These are phyloP conservation scores for Coniochaeta sp. DNA, from an alignment of 2,329 filamentous ascomycete genomes.

Conservation along the genomic window DNA sequence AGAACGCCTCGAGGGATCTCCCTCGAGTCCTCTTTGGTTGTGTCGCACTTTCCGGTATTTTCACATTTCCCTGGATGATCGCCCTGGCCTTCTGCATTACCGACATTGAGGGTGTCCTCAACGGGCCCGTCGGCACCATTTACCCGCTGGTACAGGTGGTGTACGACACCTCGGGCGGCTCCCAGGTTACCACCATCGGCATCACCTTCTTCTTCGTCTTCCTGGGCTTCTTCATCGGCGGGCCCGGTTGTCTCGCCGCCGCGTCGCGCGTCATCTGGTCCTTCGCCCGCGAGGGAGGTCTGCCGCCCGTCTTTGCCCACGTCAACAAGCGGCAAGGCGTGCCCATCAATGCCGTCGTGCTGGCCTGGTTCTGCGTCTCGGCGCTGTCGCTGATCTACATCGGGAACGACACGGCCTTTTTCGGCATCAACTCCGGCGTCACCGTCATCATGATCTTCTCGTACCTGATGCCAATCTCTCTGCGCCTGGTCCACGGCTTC, in stretches of 20 bases:
- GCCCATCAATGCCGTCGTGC: background rate
- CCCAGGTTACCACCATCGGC: background rate
- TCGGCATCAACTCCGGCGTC: slow-evolving; percentile 8
- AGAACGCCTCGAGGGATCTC: background rate
- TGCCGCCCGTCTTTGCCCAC: slow-evolving; percentile 5
- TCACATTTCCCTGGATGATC: background rate
- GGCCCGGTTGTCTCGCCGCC: slow-evolving; percentile 9
- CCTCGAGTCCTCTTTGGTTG: background rate
- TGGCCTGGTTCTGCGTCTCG: background rate
- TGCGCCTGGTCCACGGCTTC: no score
- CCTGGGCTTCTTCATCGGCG: background rate
- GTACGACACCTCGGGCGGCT: background rate
- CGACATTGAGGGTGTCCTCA: background rate
- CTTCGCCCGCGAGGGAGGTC: slow-evolving; percentile 7
- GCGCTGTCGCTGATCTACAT: slow-evolving; percentile 8
- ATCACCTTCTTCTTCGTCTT: background rate
- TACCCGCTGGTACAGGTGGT: background rate
- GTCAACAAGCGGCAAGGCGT: background rate
- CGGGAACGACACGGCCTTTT: slow-evolving; percentile 10
- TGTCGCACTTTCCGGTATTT: background rate
- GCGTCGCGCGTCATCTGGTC: slow-evolving; percentile 9
- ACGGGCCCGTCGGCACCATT: background rate
- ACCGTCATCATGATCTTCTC: background rate
- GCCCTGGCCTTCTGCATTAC: background rate
- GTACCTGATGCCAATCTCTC: background rate